Evolutionary conservation across 305 asterid species (phyloP), one percentile per base, ranked within the genome.

Genomic region (Fraxinus floribunda): DNA sequence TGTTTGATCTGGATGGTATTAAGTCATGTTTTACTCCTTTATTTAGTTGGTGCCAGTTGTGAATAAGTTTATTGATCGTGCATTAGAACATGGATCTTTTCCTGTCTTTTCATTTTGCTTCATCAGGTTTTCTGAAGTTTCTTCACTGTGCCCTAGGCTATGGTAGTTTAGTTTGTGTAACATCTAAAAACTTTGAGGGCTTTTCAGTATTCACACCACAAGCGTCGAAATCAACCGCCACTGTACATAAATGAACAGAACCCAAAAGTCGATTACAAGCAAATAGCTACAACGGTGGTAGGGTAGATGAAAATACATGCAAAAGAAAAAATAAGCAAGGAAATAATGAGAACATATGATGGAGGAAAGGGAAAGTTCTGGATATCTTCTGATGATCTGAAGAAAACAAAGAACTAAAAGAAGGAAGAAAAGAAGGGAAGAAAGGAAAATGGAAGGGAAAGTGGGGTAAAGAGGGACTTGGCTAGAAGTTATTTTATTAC

Each of bases 41-140:
- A 36, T 62, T 36, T 70, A 80, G 39, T 60, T 68, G 38, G 41
- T 60, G 49, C 85, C 35, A 55, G 20, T 75, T 49, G 82, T 60
- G 76, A 68, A 29, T 38, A 78, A 79, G 76, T 82, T 75, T 60
- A 80, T 79, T 81, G 72, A 66, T 74, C 70, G 11, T 71, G 79
- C 57, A 82, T 49, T 82, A 39, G 20, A 18, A 78, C 44, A 36
- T 74, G 24, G 84, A 66, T 71, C 41, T 71, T 76, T 18, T 82
- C 36, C 57, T 49, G 18, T 44, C 79, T 10, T 68, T 68, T 29
- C 38, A 46, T 77, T 15, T 49, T 18, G 36, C 57, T 52, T 71
- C 55, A 36, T 72, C 74, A 79, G 74, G 76, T 72, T 38, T 73
- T 83, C 24, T 10, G 57, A 29, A 24, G 46, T 38, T 79, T 76